Evolutionary conservation across 2,329 filamentous ascomycete species (phyloP).

Genomic region (Fusarium buharicum): DNA sequence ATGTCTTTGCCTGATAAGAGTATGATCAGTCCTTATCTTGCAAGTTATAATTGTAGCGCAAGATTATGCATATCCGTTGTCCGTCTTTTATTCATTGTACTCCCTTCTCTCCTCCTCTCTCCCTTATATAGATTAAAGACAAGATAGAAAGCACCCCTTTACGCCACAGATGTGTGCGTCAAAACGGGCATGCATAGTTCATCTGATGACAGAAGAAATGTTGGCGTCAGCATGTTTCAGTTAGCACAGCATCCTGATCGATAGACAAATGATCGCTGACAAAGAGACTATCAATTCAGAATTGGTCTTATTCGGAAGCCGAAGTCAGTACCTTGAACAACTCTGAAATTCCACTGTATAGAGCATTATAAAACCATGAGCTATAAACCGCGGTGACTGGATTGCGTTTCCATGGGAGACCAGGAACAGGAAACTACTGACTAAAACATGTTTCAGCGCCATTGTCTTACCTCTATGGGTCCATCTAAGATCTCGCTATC

Average conservation of each 20-base stretch:
- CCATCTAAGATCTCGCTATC: slow-evolving; percentile 16
- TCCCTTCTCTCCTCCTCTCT: slow-evolving; percentile 17
- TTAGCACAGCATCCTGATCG: background rate
- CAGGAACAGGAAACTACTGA: slow-evolving; percentile 3
- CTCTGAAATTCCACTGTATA: too few species aligned
- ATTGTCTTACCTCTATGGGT: slow-evolving; percentile 22
- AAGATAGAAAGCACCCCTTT: slow-evolving; percentile 15
- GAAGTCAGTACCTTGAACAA: too few species aligned
- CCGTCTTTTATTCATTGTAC: background rate
- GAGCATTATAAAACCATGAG: too few species aligned
- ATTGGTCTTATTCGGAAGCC: too few species aligned
- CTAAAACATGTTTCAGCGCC: slow-evolving; percentile 28
- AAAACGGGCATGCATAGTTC: slow-evolving; percentile 2
- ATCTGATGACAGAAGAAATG: slow-evolving; percentile 11
- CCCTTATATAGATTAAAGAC: slow-evolving; percentile 7
- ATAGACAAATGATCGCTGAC: too few species aligned
- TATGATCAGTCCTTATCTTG: too few species aligned
- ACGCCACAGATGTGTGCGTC: slow-evolving; percentile 37
- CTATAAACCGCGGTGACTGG: background rate
- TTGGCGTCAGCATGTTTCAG: slow-evolving; percentile 17
- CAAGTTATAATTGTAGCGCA: too few species aligned
- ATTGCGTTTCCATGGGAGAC: slow-evolving; percentile 32
- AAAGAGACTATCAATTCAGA: too few species aligned
- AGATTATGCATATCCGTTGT: background rate
- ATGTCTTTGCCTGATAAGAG: background rate